Percentiles rank a stretch among this genome's conserved stretches.
phyloP scores from a whole-genome alignment of 495 filamentous ascomycete species.

The Geopyxis carbonaria region DNA sequence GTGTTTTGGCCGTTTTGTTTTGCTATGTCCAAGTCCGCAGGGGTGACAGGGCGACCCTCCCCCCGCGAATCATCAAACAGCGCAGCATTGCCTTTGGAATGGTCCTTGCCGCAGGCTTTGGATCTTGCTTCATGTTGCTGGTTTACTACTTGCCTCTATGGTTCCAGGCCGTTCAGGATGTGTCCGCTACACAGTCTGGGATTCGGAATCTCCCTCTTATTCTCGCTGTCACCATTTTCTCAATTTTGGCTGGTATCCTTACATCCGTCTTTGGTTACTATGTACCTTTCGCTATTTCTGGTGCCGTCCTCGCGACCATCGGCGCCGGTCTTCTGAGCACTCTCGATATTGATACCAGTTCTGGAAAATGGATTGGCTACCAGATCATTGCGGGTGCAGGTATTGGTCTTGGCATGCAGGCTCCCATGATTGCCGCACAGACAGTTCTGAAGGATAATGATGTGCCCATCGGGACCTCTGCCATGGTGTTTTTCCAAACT shows the following conservation, averaged over 20 bases:
- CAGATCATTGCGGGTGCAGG: slow-evolving; percentile 55
- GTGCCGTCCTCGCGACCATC: slow-evolving; percentile 41
- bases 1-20: slow-evolving; percentile 47
- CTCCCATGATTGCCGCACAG: slow-evolving; percentile 52
- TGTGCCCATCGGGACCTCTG: slow-evolving; percentile 47
- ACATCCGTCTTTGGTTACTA: slow-evolving; percentile 58
- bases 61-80: slow-evolving; percentile 52
- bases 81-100: slow-evolving; percentile 44
- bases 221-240: slow-evolving; percentile 41
- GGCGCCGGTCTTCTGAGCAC: slow-evolving; percentile 57
- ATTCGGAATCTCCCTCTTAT: slow-evolving; percentile 64
- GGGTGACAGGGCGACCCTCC: slow-evolving; percentile 60
- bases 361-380: slow-evolving; percentile 54
- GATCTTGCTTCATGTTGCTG: slow-evolving; percentile 49
- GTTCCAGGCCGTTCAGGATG: slow-evolving; percentile 59
- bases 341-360: slow-evolving; percentile 36
- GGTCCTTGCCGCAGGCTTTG: slow-evolving; percentile 39
- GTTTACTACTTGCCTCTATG: slow-evolving; percentile 67
- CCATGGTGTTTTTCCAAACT: slow-evolving; percentile 54
- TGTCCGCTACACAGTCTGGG: slow-evolving; percentile 50
- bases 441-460: slow-evolving; percentile 45
- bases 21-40: slow-evolving; percentile 45
- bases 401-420: slow-evolving; percentile 48
- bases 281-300: slow-evolving; percentile 51
- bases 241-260: slow-evolving; percentile 42